Conservation (phyloP, 1,139 yeast genomes). For the Pneumocystis murina region DNA sequence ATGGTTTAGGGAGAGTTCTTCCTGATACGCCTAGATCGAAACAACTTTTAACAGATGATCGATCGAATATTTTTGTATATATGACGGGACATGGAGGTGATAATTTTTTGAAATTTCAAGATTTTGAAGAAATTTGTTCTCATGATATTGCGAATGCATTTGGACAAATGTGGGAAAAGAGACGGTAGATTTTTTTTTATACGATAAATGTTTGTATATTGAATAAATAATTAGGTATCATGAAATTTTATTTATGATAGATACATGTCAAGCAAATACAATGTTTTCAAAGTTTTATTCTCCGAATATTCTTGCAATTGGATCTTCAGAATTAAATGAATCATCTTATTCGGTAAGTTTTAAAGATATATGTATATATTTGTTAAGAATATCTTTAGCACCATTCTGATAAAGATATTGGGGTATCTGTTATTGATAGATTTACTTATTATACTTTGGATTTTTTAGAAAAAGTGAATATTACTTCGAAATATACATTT, state of each 20-base stretch:
- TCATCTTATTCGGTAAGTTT: conserved; percentile 55
- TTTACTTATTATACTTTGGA: conserved; percentile 87
- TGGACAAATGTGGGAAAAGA: conserved; percentile 92
- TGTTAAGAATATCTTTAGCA: conserved; percentile 27
- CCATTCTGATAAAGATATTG: conserved; percentile 87
- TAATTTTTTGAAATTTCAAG: conserved; percentile 91
- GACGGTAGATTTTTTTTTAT: conserved; percentile 28
- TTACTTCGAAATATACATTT: conserved; percentile 58
- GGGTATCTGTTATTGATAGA: conserved; percentile 94
- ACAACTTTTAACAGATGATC: conserved; percentile 78
- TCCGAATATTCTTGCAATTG: conserved; percentile 85
- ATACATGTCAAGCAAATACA: conserved; percentile 96
- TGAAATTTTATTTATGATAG: conserved; percentile 93
- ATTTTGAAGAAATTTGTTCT: conserved; percentile 92
- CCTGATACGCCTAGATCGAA: conserved; percentile 85
- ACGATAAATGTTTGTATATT: neutral
- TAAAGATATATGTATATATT: neutral
- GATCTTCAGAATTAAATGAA: conserved; percentile 80
- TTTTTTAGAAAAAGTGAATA: conserved; percentile 53
- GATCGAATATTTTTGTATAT: conserved; percentile 83
- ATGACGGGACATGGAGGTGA: conserved; percentile 99
- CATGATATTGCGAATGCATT: conserved; percentile 95
- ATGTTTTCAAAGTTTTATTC: conserved; percentile 89
- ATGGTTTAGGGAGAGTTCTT: conserved; percentile 49
- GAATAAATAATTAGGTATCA: conserved; percentile 35